Evolutionary conservation across 2,329 filamentous ascomycete genomes (phyloP).

Genomic region (Plectosphaerella cucumerina): DNA sequence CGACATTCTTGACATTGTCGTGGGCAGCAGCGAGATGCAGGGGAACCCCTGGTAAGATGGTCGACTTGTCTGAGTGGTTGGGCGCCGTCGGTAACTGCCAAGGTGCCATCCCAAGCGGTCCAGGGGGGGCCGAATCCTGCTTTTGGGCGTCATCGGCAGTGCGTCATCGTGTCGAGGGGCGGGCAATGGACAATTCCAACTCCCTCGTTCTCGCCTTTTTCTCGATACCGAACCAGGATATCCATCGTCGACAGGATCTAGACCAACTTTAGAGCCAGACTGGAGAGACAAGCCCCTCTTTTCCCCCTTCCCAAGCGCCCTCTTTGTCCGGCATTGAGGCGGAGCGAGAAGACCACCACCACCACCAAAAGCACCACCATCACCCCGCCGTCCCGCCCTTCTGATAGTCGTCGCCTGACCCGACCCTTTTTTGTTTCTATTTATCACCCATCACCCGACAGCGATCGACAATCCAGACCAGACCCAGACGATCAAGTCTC

Average conservation of each 20-base stretch:
- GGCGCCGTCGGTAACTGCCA: neutral
- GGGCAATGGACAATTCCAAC: constrained; percentile 7
- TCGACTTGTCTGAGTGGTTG: neutral
- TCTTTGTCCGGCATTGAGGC: too few relatives aligned
- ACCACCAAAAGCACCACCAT: too few relatives aligned
- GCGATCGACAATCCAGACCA: too few relatives aligned
- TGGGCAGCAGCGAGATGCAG: constrained; percentile 1
- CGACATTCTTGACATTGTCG: neutral
- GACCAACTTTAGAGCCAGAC: too few relatives aligned
- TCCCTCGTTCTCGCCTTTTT: neutral
- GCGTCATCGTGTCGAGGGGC: constrained; percentile 11
- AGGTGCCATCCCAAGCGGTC: too few relatives aligned
- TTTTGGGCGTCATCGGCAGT: constrained; percentile 8
- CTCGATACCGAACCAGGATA: neutral
- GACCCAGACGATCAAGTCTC: too few relatives aligned
- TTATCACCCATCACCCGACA: neutral
- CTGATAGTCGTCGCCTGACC: too few relatives aligned
- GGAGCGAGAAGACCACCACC: too few relatives aligned
- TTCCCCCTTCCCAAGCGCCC: too few relatives aligned
- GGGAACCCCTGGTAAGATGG: constrained; percentile 1
- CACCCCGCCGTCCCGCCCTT: too few relatives aligned
- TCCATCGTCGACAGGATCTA: too few relatives aligned
- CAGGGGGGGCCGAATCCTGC: constrained; percentile 8
- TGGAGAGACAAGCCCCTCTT: too few relatives aligned
- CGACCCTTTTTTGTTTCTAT: neutral